Conservation (phyloP, 768 basidiomycete genomes). For the Cystoderma amianthinum region DNA sequence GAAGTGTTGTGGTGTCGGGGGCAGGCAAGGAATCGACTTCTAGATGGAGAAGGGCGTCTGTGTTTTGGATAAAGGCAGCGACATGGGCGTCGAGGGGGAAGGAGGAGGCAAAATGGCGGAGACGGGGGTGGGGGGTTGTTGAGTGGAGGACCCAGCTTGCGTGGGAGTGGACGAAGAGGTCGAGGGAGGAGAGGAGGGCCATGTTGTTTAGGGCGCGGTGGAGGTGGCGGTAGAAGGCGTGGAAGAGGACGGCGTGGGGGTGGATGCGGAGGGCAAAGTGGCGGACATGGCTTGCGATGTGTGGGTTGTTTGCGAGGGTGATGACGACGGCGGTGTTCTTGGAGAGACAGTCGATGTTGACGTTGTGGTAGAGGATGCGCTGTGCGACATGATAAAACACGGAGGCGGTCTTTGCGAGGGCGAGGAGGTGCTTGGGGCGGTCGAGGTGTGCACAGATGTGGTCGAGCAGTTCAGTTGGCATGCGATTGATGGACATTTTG, state of each 20-base stretch:
- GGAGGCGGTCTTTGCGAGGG: conserved; percentile 37
- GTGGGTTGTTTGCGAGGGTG: conserved; percentile 51
- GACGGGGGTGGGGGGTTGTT: conserved; percentile 30
- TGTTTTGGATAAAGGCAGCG: conserved; percentile 48
- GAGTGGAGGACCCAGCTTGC: conserved; percentile 48
- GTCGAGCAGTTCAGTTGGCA: conserved; percentile 63
- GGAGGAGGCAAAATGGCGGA: conserved; percentile 52
- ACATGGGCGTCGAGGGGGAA: conserved; percentile 56
- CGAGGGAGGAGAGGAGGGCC: conserved; percentile 51
- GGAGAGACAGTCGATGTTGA: conserved; percentile 36
- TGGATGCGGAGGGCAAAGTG: conserved; percentile 50
- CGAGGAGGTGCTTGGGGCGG: conserved; percentile 30
- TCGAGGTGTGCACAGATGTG: conserved; percentile 27
- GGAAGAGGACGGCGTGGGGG: conserved; percentile 30
- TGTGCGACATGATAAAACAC: conserved; percentile 43
- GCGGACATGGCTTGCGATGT: conserved; percentile 55
- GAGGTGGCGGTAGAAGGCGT: conserved; percentile 41
- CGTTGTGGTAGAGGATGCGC: conserved; percentile 55
- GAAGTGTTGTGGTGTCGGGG: conserved; percentile 16
- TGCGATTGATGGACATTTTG: conserved; percentile 35
- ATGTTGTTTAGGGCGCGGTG: conserved; percentile 51
- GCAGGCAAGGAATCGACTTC: conserved; percentile 37
- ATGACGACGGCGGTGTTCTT: conserved; percentile 41
- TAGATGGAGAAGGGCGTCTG: conserved; percentile 49
- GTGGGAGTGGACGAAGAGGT: conserved; percentile 43